Base-by-base conservation (phyloP, 805 yeast genomes). In the Yamadazyma phyllophila region DNA sequence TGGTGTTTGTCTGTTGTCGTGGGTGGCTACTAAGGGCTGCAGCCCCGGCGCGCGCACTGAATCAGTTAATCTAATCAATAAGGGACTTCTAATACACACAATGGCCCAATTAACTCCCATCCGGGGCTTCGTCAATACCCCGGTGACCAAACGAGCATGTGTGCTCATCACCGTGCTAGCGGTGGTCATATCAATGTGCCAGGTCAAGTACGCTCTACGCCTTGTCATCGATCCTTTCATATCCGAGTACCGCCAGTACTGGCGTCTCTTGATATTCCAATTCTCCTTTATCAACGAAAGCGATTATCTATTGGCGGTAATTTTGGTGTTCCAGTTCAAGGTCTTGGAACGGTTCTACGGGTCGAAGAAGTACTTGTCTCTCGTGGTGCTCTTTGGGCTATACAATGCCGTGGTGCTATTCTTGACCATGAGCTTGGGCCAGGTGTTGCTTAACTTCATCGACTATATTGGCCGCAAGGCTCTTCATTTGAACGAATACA, bases 331-430 rank as follows among this genome's bases (percentile, higher is more conserved):
- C 46, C 76, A 76, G 41, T 73, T 74, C 54, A 79, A 82, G 57
- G 74, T 71, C 34, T 50, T 83, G 42, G 89, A 83, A 61, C 59
- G 88, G 41, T 61, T 77, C 40, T 73, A 73, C 55, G 88, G 88
- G 1, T 73, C 82, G 10, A 60, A 74, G 39, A 80, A 78, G 53
- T 79, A 80, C 52, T 52, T 78, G 9, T 73, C 80, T 31, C 55
- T 78, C 12, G 56, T 82, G 2, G 44, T 70, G 1, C 53, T 80
- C 34, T 63, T 76, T 31, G 69, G 69, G 20, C 12, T 73, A 1
- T 83, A 81, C 64, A 82, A 81, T 47, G 60, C 76, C 1, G 48
- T 72, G 4, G 53, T 65, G 7, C 59, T 74, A 4, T 60, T 71
- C 10, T 32, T 69, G 1, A 45, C 73, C 31, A 69, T 74, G 62